Evolutionary conservation across 108 stramenopile species (phyloP), one percentile per base, ranked within the genome.

Genomic region (Conticribra weissflogii): DNA sequence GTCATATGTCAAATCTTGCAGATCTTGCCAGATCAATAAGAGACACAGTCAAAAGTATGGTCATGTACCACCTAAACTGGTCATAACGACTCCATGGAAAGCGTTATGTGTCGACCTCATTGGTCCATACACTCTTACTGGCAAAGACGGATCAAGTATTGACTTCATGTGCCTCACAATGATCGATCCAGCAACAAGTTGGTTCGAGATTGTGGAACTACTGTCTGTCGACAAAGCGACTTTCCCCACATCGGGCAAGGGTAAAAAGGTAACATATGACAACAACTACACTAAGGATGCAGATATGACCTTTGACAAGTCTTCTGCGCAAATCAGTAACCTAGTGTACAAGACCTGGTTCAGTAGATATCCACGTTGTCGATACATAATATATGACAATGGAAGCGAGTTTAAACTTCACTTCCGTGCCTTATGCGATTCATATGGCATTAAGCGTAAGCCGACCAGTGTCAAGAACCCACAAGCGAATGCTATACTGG

Each of bases 101-200:
- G 29, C 16, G 18, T 45, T 86, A 27, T 65, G 64, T 59, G 73
- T 79, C 0, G 77, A 86, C 33, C 57, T 81, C 3, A 81, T 81
- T 17, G 85, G 79, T 12, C 81, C 70, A 61, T 76, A 73, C 50
- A 71, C 70, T 16, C 45, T 81, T 14, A 71, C 66, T 29, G 65
- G 44, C 21, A 67, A 47, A n/a, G 71, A 78, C 32, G 54, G 62
- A 4, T 41, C 21, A 24, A 29, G 36, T 18, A 46, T 68, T 32
- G 63, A 69, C 33, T 77, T 79, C 52, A 66, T 72, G 58, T 76
- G 72, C 53, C 32, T 81, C 57, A 84, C 80, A 7, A 78, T 85
- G 68, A 74, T 79, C 21, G 57, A 69, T 23, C 79, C 76, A 49
- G 74, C 76, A 24, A 72, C 79, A 12, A 62, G 80, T 12, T 78